Evolutionary conservation across 345 rosid genomes (phyloP).

Genomic region (Eucalyptus cladocalyx): DNA sequence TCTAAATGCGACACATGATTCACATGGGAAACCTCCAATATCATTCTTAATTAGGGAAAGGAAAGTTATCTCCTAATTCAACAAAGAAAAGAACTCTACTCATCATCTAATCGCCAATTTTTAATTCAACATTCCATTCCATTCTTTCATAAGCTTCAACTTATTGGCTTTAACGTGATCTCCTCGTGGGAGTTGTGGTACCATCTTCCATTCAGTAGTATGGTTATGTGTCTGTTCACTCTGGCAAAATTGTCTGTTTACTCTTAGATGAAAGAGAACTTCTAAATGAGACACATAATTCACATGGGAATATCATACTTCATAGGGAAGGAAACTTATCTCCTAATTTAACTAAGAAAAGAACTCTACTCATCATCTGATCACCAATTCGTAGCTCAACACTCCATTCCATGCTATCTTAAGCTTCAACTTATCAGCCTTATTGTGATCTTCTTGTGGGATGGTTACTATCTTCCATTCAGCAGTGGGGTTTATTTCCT

Average conservation of each 20-base stretch:
- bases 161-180: neutral
- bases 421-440: neutral
- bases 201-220: neutral
- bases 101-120: neutral
- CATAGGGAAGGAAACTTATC: neutral
- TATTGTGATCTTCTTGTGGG: neutral
- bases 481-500: neutral
- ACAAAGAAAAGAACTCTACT: neutral
- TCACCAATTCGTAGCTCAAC: neutral
- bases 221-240: neutral
- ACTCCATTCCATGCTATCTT: neutral
- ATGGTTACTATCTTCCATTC: neutral
- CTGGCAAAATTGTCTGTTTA: neutral
- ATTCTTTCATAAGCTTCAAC: neutral
- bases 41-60: neutral
- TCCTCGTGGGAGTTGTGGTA: neutral
- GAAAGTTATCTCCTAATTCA: neutral
- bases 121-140: neutral
- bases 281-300: neutral
- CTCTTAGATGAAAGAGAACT: neutral
- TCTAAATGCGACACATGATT: neutral
- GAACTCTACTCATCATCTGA: neutral
- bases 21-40: neutral
- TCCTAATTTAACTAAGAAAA: neutral
- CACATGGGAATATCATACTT: neutral